These are phyloP conservation scores for Coniophora puteana DNA, from an alignment of 1,284 basidiomycete species.

Conservation along the genomic window DNA sequence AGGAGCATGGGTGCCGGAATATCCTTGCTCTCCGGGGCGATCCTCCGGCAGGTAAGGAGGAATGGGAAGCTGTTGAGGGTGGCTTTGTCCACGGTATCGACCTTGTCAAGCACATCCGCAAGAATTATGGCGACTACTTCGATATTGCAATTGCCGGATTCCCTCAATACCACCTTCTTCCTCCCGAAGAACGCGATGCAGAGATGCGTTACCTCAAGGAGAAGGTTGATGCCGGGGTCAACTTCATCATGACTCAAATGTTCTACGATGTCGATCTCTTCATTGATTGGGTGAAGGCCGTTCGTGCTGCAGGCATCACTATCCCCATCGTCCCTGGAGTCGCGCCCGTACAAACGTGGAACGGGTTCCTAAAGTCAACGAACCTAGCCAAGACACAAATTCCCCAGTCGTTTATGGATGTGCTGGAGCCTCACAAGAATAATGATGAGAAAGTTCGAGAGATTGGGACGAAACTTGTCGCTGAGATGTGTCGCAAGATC, in stretches of 20 bases:
- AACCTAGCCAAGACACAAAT: slow-evolving; percentile 84
- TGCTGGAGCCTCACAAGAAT: slow-evolving; percentile 87
- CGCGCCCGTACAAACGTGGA: slow-evolving; percentile 98
- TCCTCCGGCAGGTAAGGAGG: slow-evolving; percentile 83
- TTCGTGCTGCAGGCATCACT: slow-evolving; percentile 84
- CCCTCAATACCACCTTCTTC: slow-evolving; percentile 69
- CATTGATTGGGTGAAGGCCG: slow-evolving; percentile 79
- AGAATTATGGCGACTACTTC: slow-evolving; percentile 84
- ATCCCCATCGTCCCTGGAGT: slow-evolving; percentile 95
- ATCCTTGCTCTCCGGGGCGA: slow-evolving; percentile 95
- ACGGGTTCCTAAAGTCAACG: slow-evolving; percentile 92
- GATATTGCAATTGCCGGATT: slow-evolving; percentile 93
- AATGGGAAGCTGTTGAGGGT: slow-evolving; percentile 88
- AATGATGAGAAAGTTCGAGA: slow-evolving; percentile 89
- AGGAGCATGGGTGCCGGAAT: slow-evolving; percentile 89
- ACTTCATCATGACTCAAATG: slow-evolving; percentile 95
- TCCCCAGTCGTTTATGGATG: slow-evolving; percentile 77
- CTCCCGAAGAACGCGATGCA: slow-evolving; percentile 69
- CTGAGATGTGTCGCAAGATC: slow-evolving; percentile 84
- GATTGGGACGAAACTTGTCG: slow-evolving; percentile 84
- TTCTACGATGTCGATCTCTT: slow-evolving; percentile 91
- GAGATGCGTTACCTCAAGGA: slow-evolving; percentile 88
- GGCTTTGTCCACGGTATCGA: slow-evolving; percentile 90
- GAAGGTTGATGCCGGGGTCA: slow-evolving; percentile 84
- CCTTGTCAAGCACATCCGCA: slow-evolving; percentile 84